Evolutionary conservation across 2,329 filamentous ascomycete genomes (phyloP).

Genomic region (Monascus ruber): DNA sequence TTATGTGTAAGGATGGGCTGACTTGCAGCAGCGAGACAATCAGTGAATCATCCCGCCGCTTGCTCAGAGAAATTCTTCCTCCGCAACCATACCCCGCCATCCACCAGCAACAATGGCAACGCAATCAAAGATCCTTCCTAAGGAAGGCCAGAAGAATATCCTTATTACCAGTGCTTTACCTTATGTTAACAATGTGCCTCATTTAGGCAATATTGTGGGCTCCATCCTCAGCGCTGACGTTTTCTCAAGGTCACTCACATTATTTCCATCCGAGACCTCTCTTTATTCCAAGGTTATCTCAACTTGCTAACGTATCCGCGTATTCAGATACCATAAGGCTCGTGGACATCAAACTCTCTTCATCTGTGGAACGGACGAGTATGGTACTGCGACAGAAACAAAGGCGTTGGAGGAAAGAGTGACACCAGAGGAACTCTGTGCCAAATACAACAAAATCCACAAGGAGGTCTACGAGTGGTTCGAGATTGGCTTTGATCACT

Average conservation of each 20-base stretch:
- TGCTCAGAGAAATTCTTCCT: conserved; percentile 3
- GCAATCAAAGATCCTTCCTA: conserved; percentile 44
- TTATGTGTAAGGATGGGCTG: too few species aligned
- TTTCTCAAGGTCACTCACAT: conserved; percentile 44
- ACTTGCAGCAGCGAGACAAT: too few species aligned
- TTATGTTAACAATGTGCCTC: conserved; percentile 70
- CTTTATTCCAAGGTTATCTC: conserved; percentile 48
- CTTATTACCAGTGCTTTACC: conserved; percentile 86
- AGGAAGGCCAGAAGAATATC: conserved; percentile 69
- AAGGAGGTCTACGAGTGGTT: conserved; percentile 94
- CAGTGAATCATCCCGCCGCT: too few species aligned
- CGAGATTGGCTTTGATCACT: conserved; percentile 86
- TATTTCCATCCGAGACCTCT: conserved; percentile 30
- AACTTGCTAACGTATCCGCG: conserved; percentile 6
- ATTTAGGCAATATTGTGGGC: conserved; percentile 81
- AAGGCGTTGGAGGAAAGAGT: conserved; percentile 83
- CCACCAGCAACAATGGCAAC: conserved; percentile 15
- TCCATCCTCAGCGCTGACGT: conserved; percentile 83
- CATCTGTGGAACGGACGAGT: conserved; percentile 85
- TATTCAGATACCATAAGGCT: conserved; percentile 59
- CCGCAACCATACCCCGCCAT: conserved; percentile 7
- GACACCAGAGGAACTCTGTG: conserved; percentile 72
- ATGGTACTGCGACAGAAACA: conserved; percentile 90
- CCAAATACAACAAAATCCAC: conserved; percentile 86
- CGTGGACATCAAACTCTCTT: conserved; percentile 70